Conservation (phyloP, 192 early-diverging fungal species). For the Rhizophlyctis rosea region DNA sequence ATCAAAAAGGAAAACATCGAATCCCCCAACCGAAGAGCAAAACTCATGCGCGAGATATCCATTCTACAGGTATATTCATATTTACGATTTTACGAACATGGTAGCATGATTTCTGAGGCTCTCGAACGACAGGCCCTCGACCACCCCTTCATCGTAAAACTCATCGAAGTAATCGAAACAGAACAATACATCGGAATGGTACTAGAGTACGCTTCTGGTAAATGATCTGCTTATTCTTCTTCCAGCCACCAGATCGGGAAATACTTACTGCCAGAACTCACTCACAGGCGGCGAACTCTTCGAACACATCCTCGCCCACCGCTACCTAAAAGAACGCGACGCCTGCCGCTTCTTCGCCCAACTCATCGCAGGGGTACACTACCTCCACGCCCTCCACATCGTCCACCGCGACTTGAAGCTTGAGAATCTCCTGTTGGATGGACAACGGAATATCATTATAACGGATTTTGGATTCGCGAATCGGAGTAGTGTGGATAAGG, state of each 20-base stretch:
- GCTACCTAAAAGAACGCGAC: slow-evolving; percentile 88
- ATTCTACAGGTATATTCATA: slow-evolving; percentile 74
- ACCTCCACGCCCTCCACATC: slow-evolving; percentile 89
- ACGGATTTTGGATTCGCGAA: slow-evolving; percentile 99
- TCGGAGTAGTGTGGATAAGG: slow-evolving; percentile 64
- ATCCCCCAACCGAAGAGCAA: slow-evolving; percentile 69
- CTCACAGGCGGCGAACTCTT: slow-evolving; percentile 89
- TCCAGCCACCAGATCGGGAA: too few relatives aligned
- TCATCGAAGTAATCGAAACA: slow-evolving; percentile 95
- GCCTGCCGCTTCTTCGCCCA: slow-evolving; percentile 91
- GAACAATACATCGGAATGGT: slow-evolving; percentile 96
- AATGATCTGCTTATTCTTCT: slow-evolving; percentile 6
- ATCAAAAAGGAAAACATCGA: slow-evolving; percentile 91
- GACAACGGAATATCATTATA: slow-evolving; percentile 88
- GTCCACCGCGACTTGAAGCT: slow-evolving; percentile 97
- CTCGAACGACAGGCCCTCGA: slow-evolving; percentile 65
- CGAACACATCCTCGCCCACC: slow-evolving; percentile 93
- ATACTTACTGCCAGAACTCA: too few relatives aligned
- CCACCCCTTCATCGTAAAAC: slow-evolving; percentile 87
- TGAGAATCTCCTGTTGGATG: slow-evolving; percentile 93
- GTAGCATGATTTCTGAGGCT: slow-evolving; percentile 3
- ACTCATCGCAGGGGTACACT: slow-evolving; percentile 82
- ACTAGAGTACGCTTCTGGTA: slow-evolving; percentile 91
- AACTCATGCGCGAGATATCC: slow-evolving; percentile 92
- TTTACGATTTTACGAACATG: slow-evolving; percentile 10